Base-by-base conservation (phyloP, 164 flowering plant genomes). In the Dillenia suffruticosa region DNA sequence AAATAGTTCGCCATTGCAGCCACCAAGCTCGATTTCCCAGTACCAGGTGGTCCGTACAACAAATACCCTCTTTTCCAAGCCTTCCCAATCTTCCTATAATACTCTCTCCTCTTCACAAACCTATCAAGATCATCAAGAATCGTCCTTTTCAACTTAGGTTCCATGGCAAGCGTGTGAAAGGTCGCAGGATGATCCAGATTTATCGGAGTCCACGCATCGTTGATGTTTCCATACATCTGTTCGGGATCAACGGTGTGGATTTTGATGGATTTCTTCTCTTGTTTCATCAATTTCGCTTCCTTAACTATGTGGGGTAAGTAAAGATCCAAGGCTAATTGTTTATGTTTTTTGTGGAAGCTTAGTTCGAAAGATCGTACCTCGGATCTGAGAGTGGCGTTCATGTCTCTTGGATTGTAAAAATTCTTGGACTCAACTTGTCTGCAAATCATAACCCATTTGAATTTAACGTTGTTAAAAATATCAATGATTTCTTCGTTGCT, bases 1-100 rank as follows among this genome's bases (percentile, higher is more conserved):
- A 77, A 49, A 14, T 74, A 51, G 51, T 77, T 77, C 2, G 81
- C 81, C 63, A 77, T 77, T 3, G 81, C 81, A 11, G 81, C 77
- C 0, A 32, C 7, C 40, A 32, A 32, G 6, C 40, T 32, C 6
- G 40, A 32, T 32, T 32, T 32, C 40, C 40, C 40, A 32, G 40
- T 32, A 32, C 40, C 40, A 32, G 40, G 40, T 32, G 40, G 40
- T 32, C 40, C 40, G 6, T 32, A 32, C 40, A 32, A 32, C 40
- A 32, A 32, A 32, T 32, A 32, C 40, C 40, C 40, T 32, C 40
- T 32, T 32, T 32, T 32, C 40, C 40, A 32, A 32, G 7, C 40
- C 6, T 65, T 71, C 1, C 75, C 78, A 0, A 71, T 69, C 24
- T 46, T 71, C 58, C 63, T 56, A 44, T 75, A 75, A 46, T 45